phyloP scores from a whole-genome alignment of 352 stramenopile genomes.

The Globisporangium acanthophoron region DNA sequence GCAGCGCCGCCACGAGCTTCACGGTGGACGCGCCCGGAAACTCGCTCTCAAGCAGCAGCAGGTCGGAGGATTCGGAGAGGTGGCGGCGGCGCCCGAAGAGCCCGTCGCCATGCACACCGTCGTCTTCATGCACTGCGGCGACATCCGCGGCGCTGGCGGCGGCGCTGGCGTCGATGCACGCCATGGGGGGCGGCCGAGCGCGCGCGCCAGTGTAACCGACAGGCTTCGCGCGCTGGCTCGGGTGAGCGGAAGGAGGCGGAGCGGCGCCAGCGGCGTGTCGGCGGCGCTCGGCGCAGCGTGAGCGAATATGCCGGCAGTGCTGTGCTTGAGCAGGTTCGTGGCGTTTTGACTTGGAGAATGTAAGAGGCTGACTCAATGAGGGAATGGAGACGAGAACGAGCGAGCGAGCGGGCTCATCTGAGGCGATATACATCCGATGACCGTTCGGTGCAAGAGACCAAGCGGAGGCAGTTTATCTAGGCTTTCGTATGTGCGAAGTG shows the following conservation, averaged over 20 bases:
- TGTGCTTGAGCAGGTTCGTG: neutral
- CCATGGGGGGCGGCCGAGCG: conserved; percentile 4
- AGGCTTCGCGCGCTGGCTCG: neutral
- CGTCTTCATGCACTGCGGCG: conserved; percentile 13
- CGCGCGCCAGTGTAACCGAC: neutral
- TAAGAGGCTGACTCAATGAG: neutral
- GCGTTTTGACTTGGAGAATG: neutral
- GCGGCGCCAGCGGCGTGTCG: neutral
- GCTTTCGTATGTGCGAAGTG: neutral
- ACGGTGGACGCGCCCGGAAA: conserved; percentile 52
- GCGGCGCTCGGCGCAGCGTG: neutral
- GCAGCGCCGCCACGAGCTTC: conserved; percentile 49
- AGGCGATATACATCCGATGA: neutral
- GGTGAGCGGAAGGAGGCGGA: too few species aligned
- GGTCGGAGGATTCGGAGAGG: neutral
- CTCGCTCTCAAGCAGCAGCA: conserved; percentile 35
- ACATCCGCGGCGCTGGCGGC: neutral
- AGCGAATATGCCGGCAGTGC: neutral
- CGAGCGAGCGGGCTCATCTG: neutral
- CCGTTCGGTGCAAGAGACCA: neutral
- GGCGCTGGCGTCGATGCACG: conserved; percentile 8
- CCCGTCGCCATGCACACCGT: conserved; percentile 20
- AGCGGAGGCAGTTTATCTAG: neutral
- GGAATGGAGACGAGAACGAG: neutral
- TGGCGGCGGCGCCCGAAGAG: conserved; percentile 21